Evolutionary conservation across 2,329 filamentous ascomycete genomes (phyloP).

Genomic region (Sordariomycetes sp.): DNA sequence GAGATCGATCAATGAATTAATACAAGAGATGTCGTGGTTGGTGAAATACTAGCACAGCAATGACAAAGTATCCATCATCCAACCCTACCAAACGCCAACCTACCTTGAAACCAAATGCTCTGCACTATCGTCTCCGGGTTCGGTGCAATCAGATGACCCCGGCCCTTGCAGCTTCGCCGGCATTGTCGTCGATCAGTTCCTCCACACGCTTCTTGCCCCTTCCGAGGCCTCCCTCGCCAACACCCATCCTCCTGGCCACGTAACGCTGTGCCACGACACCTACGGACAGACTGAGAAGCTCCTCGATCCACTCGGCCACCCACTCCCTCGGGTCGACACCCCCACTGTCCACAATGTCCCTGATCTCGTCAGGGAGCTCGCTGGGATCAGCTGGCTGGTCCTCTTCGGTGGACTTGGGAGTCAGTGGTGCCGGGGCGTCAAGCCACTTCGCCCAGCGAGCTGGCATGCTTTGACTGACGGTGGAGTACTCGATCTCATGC

Average conservation of each 20-base stretch:
- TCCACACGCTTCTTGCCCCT: conserved; percentile 53
- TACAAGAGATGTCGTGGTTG: too few species aligned
- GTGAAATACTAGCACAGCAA: neutral
- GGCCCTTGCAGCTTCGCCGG: conserved; percentile 51
- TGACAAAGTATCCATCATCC: neutral
- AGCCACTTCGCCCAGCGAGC: conserved; percentile 86
- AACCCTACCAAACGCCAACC: neutral
- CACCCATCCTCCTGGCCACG: conserved; percentile 90
- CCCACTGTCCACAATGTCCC: conserved; percentile 67
- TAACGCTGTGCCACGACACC: conserved; percentile 91
- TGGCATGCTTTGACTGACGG: conserved; percentile 75
- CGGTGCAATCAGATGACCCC: conserved; percentile 2
- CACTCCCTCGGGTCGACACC: conserved; percentile 90
- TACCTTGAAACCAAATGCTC: neutral
- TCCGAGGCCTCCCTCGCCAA: conserved; percentile 66
- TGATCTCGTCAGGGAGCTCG: conserved; percentile 67
- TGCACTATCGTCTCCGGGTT: too few species aligned
- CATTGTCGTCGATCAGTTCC: conserved; percentile 45
- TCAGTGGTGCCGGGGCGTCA: conserved; percentile 58
- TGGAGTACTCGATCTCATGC: conserved; percentile 79
- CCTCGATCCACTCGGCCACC: conserved; percentile 96
- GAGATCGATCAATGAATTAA: neutral
- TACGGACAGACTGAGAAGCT: conserved; percentile 66
- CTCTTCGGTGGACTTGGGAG: conserved; percentile 36
- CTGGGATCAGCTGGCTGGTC: conserved; percentile 20